Percentiles rank a stretch among this genome's conserved stretches.
These are phyloP conservation scores for Colletotrichum brevisporum DNA, from an alignment of 2,329 filamentous ascomycete genomes.

Conservation along the genomic window DNA sequence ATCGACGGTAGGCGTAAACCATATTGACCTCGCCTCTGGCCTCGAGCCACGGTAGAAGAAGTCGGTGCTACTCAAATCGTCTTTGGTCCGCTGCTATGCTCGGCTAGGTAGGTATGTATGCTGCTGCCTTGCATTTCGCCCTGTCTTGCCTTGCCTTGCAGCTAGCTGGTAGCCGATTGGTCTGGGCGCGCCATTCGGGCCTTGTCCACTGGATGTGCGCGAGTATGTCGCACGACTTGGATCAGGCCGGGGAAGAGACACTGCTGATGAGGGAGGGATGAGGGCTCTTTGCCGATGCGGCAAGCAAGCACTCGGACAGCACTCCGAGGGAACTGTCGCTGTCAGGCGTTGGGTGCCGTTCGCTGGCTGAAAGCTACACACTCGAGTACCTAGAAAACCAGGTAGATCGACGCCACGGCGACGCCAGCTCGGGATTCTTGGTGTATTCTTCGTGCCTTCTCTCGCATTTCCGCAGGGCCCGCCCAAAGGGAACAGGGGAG, in stretches of 20 bases:
- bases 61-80: slow-evolving; percentile 16
- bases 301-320: not conserved
- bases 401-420: not conserved
- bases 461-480: slow-evolving; percentile 28
- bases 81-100: no score
- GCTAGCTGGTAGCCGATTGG: slow-evolving; percentile 16
- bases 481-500: slow-evolving; percentile 5
- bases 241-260: slow-evolving; percentile 20
- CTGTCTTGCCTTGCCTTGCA: slow-evolving; percentile 13
- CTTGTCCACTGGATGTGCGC: slow-evolving; percentile 19
- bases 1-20: slow-evolving; percentile 35
- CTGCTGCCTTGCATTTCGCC: not conserved
- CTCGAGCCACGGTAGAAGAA: not conserved
- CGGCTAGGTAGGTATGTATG: no score
- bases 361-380: not conserved
- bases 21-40: slow-evolving; percentile 16
- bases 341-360: slow-evolving; percentile 10
- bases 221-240: slow-evolving; percentile 32
- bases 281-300: not conserved
- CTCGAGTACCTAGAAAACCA: no score
- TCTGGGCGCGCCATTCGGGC: slow-evolving; percentile 4
- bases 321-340: slow-evolving; percentile 1
- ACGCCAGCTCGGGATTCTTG: slow-evolving; percentile 18
- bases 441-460: slow-evolving; percentile 36
- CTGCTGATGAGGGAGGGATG: slow-evolving; percentile 4